These are phyloP conservation scores for Zygosaccharomyces sapae DNA, from an alignment of 1,139 yeast species.

Conservation along the genomic window DNA sequence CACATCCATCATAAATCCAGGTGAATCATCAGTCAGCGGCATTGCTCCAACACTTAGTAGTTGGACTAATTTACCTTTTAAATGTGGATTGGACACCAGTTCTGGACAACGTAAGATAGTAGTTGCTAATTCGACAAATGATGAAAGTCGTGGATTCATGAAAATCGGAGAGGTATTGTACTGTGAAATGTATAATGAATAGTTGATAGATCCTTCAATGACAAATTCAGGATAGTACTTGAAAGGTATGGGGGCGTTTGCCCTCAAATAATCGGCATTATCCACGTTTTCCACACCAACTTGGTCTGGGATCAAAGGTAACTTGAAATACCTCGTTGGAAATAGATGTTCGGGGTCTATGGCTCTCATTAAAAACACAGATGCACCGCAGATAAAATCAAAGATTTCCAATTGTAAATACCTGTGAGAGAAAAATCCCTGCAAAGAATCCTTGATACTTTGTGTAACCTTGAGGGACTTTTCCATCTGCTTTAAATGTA, in stretches of 20 bases:
- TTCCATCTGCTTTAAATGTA: constrained; percentile 47
- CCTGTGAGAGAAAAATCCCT: constrained; percentile 55
- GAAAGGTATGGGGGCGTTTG: constrained; percentile 70
- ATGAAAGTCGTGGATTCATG: constrained; percentile 47
- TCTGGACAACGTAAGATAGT: constrained; percentile 80
- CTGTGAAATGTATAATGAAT: constrained; percentile 61
- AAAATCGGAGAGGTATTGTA: constrained; percentile 59
- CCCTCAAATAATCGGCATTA: constrained; percentile 62
- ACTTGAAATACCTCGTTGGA: constrained; percentile 49
- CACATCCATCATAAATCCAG: constrained; percentile 70
- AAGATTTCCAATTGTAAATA: constrained; percentile 60
- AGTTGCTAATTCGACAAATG: constrained; percentile 70
- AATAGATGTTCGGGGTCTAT: constrained; percentile 67
- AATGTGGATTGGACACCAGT: constrained; percentile 84
- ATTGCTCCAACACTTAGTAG: constrained; percentile 72
- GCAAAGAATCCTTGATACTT: constrained; percentile 51
- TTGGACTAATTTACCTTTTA: constrained; percentile 81
- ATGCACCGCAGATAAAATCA: constrained; percentile 72
- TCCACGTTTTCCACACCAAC: constrained; percentile 59
- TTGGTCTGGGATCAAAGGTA: constrained; percentile 60
- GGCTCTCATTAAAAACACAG: constrained; percentile 63
- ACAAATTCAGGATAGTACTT: constrained; percentile 81
- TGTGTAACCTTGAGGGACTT: constrained; percentile 41
- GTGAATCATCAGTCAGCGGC: constrained; percentile 51
- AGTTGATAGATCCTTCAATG: constrained; percentile 74